phyloP scores from a whole-genome alignment of 192 early-diverging fungal species.

The Coemansia reversa region DNA sequence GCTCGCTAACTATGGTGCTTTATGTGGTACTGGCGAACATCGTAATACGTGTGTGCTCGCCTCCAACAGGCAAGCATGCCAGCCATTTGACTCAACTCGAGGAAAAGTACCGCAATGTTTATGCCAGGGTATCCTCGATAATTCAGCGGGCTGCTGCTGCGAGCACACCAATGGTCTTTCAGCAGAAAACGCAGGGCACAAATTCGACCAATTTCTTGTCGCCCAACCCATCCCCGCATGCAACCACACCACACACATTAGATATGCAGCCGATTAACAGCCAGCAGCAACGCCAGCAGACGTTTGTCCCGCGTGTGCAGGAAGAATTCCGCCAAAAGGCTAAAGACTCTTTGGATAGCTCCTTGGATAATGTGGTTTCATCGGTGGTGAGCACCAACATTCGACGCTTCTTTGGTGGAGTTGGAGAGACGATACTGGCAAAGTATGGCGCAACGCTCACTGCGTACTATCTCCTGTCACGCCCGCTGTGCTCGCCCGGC shows the following conservation, averaged over 20 bases:
- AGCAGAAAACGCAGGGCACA: constrained; percentile 19
- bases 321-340: constrained; percentile 34
- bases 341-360: constrained; percentile 29
- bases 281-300: constrained; percentile 8
- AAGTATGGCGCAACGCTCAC: constrained; percentile 94
- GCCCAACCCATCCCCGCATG: constrained; percentile 17
- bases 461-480: constrained; percentile 70
- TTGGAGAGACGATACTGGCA: constrained; percentile 77
- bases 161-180: constrained; percentile 35
- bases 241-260: constrained; percentile 14
- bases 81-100: constrained; percentile 35
- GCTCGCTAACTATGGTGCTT: constrained; percentile 49
- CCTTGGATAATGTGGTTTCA: constrained; percentile 26
- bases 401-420: constrained; percentile 50
- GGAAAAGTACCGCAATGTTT: constrained; percentile 44
- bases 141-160: constrained; percentile 42
- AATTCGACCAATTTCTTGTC: constrained; percentile 8
- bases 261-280: constrained; percentile 9
- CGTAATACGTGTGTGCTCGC: constrained; percentile 44
- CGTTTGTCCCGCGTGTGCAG: constrained; percentile 47
- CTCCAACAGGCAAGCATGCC: constrained; percentile 43
- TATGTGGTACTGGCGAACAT: constrained; percentile 47
- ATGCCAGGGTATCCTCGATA: constrained; percentile 39
- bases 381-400: constrained; percentile 43
- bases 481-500: constrained; percentile 72